Evolutionary conservation across 2,329 filamentous ascomycete species (phyloP), one percentile per base, ranked within the genome.

Genomic region (Hypoxylon sp.): DNA sequence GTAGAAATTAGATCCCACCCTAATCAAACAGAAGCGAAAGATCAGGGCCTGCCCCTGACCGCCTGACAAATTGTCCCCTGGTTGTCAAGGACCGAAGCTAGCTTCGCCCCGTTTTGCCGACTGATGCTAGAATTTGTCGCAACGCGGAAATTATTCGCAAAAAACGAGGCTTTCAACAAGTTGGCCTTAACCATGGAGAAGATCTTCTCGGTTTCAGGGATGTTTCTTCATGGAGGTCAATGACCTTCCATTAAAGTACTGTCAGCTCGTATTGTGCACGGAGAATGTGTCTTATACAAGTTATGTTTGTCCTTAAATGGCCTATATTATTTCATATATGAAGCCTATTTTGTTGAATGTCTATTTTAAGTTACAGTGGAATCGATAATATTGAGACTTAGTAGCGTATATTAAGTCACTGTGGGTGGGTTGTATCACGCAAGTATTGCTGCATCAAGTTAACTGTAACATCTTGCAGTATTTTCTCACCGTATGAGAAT

Each of bases 1-100:
- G 42, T n/a, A 54, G 62, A 71, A 64, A 69, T 71, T 69, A 51
- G 58, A 69, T 65, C 59, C 69, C 69, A 69, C 69, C 54, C 63
- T 62, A 71, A 66, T 71, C 52, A 71, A 69, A 71, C 59, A 33
- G 48, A 50, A 42, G 52, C 52, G 42, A 26, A 31, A 63, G 61
- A 68, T 68, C 65, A 70, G 26, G 67, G 61, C 55, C 46, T 37
- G 65, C 59, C 67, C 67, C 67, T 65, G 60, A 35, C 37, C 24
- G 42, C 59, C 52, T 57, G 46, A 65, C 13, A 52, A 39, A 46
- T 60, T 37, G 11, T 22, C 51, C 59, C 59, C 62, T 59, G 44
- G 37, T 37, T 53, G 13, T 50, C 50, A 46, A 31, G 53, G 59
- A 50, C 37, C 44, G 31, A 59, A 62, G 37, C 47, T 67, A 54